phyloP scores from a whole-genome alignment of 1,284 basidiomycete species.

The Mycena citricolor region DNA sequence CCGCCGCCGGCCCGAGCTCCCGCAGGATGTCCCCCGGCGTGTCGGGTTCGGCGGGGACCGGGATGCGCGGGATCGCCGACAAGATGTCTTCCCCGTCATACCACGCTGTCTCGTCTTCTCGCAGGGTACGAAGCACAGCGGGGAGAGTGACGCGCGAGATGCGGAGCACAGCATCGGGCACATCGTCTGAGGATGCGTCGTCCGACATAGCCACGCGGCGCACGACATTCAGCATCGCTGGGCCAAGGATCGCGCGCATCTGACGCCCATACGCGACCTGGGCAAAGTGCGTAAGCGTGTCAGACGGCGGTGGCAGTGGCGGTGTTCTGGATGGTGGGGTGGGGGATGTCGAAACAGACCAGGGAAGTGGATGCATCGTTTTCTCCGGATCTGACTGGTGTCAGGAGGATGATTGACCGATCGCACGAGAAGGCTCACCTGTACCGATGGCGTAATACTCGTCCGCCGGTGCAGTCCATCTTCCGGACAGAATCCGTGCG shows the following conservation, averaged over 20 bases:
- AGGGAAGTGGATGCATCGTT: slow-evolving; percentile 67
- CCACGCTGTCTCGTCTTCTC: slow-evolving; percentile 63
- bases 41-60: too few relatives aligned
- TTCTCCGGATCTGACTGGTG: slow-evolving; percentile 36
- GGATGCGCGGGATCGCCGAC: too few relatives aligned
- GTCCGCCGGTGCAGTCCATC: slow-evolving; percentile 59
- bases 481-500: slow-evolving; percentile 65
- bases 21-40: too few relatives aligned
- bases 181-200: slow-evolving; percentile 9
- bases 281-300: slow-evolving; percentile 55
- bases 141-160: slow-evolving; percentile 57
- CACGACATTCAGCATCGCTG: slow-evolving; percentile 67
- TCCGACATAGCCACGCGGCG: slow-evolving; percentile 41
- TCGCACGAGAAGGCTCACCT: background rate
- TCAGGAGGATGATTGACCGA: background rate
- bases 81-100: slow-evolving; percentile 67
- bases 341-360: slow-evolving; percentile 33
- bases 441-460: slow-evolving; percentile 2
- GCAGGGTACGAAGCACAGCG: slow-evolving; percentile 55
- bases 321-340: slow-evolving; percentile 26
- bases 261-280: slow-evolving; percentile 56
- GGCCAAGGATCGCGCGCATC: slow-evolving; percentile 55
- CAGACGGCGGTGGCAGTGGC: slow-evolving; percentile 52
- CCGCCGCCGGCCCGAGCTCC: slow-evolving; percentile 55
- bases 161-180: slow-evolving; percentile 45